These are phyloP conservation scores for Cordyceps militaris DNA, from an alignment of 2,329 filamentous ascomycete species.

Conservation along the genomic window DNA sequence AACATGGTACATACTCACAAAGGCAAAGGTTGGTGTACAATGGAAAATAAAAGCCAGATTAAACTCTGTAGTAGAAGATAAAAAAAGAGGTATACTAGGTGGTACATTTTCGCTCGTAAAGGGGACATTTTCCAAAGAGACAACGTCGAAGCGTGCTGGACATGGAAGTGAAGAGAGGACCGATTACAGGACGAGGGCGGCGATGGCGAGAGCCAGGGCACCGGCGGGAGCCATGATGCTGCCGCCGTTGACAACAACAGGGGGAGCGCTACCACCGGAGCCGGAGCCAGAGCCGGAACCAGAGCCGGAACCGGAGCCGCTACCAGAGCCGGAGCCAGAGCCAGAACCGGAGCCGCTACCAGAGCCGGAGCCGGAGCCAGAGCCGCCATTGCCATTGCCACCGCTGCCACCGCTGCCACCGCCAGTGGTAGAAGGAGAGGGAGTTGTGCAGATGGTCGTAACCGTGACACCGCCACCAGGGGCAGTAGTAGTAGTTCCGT, in stretches of 20 bases:
- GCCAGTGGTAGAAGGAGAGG: neutral
- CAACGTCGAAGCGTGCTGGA: neutral
- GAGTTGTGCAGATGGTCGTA: conserved; percentile 4
- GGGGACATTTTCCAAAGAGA: neutral
- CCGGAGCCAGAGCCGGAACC: neutral
- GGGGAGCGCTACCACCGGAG: neutral
- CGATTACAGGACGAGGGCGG: conserved; percentile 10
- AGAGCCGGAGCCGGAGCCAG: neutral
- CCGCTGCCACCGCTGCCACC: neutral
- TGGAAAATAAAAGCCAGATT: neutral
- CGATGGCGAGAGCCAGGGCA: conserved; percentile 9
- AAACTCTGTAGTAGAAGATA: conserved; percentile 8
- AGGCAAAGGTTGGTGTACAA: too few species aligned
- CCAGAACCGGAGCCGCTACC: neutral
- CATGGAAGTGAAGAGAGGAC: neutral
- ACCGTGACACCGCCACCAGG: neutral
- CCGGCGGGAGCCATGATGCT: conserved; percentile 10
- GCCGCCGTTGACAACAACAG: neutral
- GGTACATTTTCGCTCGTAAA: conserved; percentile 9
- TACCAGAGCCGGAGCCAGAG: neutral
- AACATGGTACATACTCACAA: too few species aligned
- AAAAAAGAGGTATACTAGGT: conserved; percentile 6
- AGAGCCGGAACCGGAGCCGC: neutral
- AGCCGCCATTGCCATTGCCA: neutral
- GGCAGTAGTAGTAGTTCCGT: neutral